Conservation (phyloP, 2,329 filamentous ascomycete genomes). For the Alternaria sp. region DNA sequence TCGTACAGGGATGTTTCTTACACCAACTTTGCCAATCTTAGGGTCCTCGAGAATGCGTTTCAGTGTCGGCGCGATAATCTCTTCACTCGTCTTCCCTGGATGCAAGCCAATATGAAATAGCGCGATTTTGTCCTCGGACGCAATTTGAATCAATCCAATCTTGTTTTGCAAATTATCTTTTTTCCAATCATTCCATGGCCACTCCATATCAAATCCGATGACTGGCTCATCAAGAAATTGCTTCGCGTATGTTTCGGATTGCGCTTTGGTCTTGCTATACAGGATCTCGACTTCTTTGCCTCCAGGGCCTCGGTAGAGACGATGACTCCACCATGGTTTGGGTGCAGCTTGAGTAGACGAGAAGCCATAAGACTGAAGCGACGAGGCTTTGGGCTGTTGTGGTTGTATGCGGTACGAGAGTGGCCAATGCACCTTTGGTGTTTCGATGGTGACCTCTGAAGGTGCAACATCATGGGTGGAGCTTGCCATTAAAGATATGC, state of each 20-base stretch:
- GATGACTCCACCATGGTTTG: constrained; percentile 70
- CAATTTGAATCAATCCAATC: constrained; percentile 84
- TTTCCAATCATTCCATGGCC: constrained; percentile 65
- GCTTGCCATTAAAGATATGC: constrained; percentile 2
- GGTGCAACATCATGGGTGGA: not conserved
- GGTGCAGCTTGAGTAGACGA: constrained; percentile 10
- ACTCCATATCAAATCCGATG: constrained; percentile 92
- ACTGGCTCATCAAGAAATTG: constrained; percentile 75
- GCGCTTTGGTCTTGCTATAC: constrained; percentile 76
- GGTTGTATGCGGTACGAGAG: constrained; percentile 29
- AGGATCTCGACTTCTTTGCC: constrained; percentile 71
- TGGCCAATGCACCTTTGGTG: constrained; percentile 26
- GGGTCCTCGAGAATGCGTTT: constrained; percentile 76
- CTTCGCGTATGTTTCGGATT: constrained; percentile 71
- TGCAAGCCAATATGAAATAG: constrained; percentile 80
- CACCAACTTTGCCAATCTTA: constrained; percentile 76
- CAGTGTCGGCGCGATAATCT: constrained; percentile 76
- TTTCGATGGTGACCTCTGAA: not conserved
- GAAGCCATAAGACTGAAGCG: constrained; percentile 15
- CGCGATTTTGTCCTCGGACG: constrained; percentile 77
- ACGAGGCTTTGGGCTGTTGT: constrained; percentile 17
- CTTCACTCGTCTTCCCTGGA: constrained; percentile 52
- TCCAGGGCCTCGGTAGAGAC: constrained; percentile 68
- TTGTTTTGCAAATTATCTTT: constrained; percentile 68
- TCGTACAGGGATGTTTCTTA: constrained; percentile 50